Evolutionary conservation across 202 grass and related monocot genomes (phyloP).

Genomic region (Setaria viridis): DNA sequence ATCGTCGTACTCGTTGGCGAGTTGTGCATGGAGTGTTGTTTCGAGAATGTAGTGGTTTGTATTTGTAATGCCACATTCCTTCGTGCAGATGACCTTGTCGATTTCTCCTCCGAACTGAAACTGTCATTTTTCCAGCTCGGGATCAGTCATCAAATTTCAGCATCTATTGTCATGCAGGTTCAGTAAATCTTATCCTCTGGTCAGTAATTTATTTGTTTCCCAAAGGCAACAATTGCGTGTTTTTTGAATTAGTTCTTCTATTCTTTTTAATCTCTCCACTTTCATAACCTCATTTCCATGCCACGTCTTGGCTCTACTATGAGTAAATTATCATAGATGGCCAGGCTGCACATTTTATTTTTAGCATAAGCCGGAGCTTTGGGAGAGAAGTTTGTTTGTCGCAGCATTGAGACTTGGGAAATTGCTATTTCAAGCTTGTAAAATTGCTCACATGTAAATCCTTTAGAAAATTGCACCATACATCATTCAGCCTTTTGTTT

Average conservation of each 20-base stretch:
- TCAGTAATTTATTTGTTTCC: background rate
- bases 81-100: conserved; percentile 74
- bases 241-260: background rate
- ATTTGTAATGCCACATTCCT: conserved; percentile 16
- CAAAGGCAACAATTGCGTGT: background rate
- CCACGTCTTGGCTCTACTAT: background rate
- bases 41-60: background rate
- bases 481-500: background rate
- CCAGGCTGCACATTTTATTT: background rate
- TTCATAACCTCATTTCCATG: background rate
- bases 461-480: background rate
- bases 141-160: conserved; percentile 93
- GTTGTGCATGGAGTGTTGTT: background rate
- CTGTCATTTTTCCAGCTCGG: conserved; percentile 93
- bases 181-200: background rate
- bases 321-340: background rate
- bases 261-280: background rate
- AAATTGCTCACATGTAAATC: background rate
- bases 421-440: background rate
- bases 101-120: conserved; percentile 82
- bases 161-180: conserved; percentile 94
- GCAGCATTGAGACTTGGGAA: background rate
- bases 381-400: background rate
- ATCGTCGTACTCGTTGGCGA: background rate
- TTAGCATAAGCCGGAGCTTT: background rate